Evolutionary conservation across 441 rosid species (phyloP).

Genomic region (Bocquillonia castaneifolia): DNA sequence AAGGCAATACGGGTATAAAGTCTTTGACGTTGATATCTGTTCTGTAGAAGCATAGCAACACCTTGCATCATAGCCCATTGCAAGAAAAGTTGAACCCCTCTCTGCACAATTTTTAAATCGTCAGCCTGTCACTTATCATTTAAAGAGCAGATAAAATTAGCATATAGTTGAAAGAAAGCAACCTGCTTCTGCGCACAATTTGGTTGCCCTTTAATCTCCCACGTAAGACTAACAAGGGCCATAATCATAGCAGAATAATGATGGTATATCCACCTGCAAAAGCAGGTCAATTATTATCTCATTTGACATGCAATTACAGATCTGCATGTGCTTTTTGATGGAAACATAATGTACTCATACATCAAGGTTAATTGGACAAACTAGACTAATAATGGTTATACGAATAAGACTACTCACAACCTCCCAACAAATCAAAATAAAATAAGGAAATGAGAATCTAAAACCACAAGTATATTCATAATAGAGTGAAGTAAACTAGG

Average conservation of each 20-base stretch:
- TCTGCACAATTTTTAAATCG: slow-evolving; percentile 54
- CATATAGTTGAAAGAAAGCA: slow-evolving; percentile 13
- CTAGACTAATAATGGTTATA: background rate
- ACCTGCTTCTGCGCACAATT: slow-evolving; percentile 96
- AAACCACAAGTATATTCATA: background rate
- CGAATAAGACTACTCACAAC: no score
- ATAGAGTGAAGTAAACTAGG: background rate
- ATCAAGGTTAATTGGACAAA: background rate
- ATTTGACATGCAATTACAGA: background rate
- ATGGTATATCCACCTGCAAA: slow-evolving; percentile 95
- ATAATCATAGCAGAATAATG: slow-evolving; percentile 92
- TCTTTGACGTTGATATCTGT: slow-evolving; percentile 96
- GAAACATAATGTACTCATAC: slow-evolving; percentile 3
- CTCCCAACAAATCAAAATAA: background rate
- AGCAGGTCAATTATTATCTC: slow-evolving; percentile 22
- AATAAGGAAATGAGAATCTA: background rate
- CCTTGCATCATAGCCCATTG: slow-evolving; percentile 99
- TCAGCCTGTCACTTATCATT: slow-evolving; percentile 16
- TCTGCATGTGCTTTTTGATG: slow-evolving; percentile 4
- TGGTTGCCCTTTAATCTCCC: slow-evolving; percentile 96
- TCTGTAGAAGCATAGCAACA: slow-evolving; percentile 95
- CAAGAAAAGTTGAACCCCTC: slow-evolving; percentile 92
- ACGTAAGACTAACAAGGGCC: slow-evolving; percentile 96
- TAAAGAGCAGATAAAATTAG: slow-evolving; percentile 16
- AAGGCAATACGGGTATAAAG: slow-evolving; percentile 93